Evolutionary conservation across 176 grass and related monocot genomes (phyloP).

Genomic region (Aegilops umbellulata): DNA sequence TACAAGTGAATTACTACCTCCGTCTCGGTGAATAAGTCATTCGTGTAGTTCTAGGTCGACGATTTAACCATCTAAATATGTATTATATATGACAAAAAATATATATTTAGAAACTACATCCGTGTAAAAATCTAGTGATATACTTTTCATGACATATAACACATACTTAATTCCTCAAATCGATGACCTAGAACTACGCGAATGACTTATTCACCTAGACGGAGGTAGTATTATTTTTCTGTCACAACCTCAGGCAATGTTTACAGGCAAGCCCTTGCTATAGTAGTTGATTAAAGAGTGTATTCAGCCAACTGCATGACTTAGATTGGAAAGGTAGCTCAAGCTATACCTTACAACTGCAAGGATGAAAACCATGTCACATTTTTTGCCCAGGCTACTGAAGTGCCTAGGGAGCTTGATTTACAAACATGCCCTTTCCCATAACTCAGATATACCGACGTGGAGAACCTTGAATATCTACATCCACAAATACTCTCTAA

Average conservation of each 20-base stretch:
- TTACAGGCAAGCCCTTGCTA: conserved; percentile 64
- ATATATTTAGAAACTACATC: too few relatives aligned
- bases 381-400: conserved; percentile 33
- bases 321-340: conserved; percentile 44
- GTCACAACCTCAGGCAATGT: not conserved
- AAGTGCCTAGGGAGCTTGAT: conserved; percentile 46
- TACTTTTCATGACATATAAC: too few relatives aligned
- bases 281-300: conserved; percentile 53
- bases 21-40: too few relatives aligned
- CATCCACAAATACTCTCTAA: conserved; percentile 9
- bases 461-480: conserved; percentile 34
- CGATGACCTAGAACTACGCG: too few relatives aligned
- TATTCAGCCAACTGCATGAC: conserved; percentile 71
- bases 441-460: conserved; percentile 34
- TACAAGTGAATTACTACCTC: not conserved
- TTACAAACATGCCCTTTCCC: conserved; percentile 28
- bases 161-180: too few relatives aligned
- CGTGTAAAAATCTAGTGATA: too few relatives aligned
- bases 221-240: not conserved
- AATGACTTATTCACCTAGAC: too few relatives aligned
- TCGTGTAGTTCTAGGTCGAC: too few relatives aligned
- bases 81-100: too few relatives aligned
- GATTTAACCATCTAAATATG: too few relatives aligned
- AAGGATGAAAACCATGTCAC: conserved; percentile 43
- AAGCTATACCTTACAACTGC: conserved; percentile 44